These are phyloP conservation scores for Amaranthus cruentus DNA, from an alignment of 148 eudicot genomes.

Conservation along the genomic window DNA sequence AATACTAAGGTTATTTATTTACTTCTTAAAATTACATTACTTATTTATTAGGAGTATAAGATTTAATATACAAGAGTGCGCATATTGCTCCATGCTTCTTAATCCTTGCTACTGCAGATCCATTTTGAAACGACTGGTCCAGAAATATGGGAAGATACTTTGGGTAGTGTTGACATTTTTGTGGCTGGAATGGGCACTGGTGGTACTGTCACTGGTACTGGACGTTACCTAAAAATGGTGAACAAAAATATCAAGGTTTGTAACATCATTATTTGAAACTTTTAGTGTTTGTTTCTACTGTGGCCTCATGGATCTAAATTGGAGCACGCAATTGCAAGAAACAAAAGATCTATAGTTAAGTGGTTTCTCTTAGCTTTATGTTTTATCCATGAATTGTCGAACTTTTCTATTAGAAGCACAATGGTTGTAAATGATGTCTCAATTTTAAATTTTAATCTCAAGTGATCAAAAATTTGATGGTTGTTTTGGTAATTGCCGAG, in stretches of 20 bases:
- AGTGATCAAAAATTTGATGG: background rate
- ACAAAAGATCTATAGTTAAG: background rate
- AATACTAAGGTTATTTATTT: conserved; percentile 53
- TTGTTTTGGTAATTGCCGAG: background rate
- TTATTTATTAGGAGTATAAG: background rate
- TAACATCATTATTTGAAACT: background rate
- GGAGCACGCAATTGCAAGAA: background rate
- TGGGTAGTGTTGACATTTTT: conserved; percentile 54
- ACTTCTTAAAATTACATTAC: background rate
- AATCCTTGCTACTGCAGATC: conserved; percentile 37
- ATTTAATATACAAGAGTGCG: background rate
- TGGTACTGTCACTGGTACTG: conserved; percentile 69
- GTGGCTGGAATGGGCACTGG: conserved; percentile 80
- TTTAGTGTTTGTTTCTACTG: background rate
- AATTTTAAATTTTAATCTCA: background rate
- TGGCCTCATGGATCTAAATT: background rate
- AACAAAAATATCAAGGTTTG: conserved; percentile 59
- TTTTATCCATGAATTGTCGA: background rate
- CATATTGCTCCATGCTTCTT: background rate
- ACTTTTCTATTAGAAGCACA: background rate
- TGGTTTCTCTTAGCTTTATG: background rate
- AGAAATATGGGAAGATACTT: conserved; percentile 78
- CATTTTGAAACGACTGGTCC: conserved; percentile 86
- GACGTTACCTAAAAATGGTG: conserved; percentile 60
- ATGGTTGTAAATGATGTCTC: background rate